A percentile compares a stretch with the other conserved stretches of the same genome.
These are phyloP conservation scores for Posidonia oceanica DNA, from an alignment of 116 monocot species.

Conservation along the genomic window DNA sequence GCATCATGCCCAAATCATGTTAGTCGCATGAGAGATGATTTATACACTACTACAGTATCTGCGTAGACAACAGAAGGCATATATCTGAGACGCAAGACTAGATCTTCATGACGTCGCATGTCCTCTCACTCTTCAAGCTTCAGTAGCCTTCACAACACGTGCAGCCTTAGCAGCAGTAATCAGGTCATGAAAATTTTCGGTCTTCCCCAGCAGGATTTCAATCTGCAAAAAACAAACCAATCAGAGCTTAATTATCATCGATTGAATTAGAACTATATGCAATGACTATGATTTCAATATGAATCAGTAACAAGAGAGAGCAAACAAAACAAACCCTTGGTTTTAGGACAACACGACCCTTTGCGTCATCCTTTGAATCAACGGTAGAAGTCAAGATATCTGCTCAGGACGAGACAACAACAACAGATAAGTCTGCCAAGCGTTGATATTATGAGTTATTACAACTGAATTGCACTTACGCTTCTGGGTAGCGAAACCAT, in stretches of 20 bases:
- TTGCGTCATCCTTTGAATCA: conserved; percentile 62
- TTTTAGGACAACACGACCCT: conserved; percentile 54
- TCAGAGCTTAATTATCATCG: not conserved
- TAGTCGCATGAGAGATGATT: no score
- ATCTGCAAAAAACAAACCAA: conserved; percentile 23
- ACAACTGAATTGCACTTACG: conserved; percentile 11
- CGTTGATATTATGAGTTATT: not conserved
- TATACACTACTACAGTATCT: no score
- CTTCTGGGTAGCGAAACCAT: conserved; percentile 36
- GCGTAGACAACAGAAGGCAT: no score
- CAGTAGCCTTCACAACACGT: no score
- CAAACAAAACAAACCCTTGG: conserved; percentile 38
- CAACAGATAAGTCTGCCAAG: not conserved
- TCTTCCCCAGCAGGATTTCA: conserved; percentile 55
- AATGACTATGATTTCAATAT: not conserved
- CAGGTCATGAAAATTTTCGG: conserved; percentile 58
- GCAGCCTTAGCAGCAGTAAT: conserved; percentile 35
- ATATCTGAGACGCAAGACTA: no score
- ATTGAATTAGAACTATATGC: not conserved
- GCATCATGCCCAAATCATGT: no score
- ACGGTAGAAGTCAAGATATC: conserved; percentile 70
- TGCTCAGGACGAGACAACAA: conserved; percentile 7
- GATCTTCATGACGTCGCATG: no score
- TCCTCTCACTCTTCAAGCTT: no score
- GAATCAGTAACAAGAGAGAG: not conserved